These are phyloP conservation scores for Closterium sp. DNA, from an alignment of 139 green algal genomes.

Conservation along the genomic window DNA sequence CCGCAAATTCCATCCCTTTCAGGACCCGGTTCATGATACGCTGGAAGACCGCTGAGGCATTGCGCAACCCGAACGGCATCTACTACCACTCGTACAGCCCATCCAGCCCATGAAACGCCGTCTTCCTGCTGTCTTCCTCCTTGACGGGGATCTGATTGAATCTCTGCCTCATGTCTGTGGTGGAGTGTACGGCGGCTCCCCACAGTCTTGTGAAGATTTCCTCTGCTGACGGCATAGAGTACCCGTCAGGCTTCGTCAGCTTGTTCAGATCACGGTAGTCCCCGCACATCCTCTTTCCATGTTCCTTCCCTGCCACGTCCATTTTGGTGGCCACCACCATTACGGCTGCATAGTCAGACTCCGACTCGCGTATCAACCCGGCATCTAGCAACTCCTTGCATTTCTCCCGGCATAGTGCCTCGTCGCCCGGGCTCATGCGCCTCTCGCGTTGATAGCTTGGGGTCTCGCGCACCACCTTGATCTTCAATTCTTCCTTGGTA, in stretches of 20 bases:
- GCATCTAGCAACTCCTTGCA: not conserved
- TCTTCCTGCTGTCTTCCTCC: not conserved
- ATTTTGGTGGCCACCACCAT: not conserved
- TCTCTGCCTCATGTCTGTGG: not conserved
- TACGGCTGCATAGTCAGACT: not conserved
- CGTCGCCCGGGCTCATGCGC: not conserved
- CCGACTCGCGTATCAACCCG: not conserved
- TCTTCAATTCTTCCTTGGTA: not conserved
- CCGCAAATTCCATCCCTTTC: not conserved
- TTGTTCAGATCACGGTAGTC: conserved; percentile 18
- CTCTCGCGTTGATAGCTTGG: not conserved
- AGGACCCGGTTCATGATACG: not conserved
- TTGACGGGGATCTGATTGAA: not conserved
- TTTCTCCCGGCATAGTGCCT: not conserved
- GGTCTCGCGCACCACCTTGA: not conserved
- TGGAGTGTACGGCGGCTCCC: not conserved
- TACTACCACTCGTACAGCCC: not conserved
- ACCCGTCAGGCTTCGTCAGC: not conserved
- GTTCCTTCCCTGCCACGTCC: not conserved
- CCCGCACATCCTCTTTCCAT: not conserved
- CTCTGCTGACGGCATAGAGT: conserved; percentile 21
- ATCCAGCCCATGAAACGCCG: not conserved
- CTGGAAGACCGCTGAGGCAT: not conserved
- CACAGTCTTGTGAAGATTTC: conserved; percentile 15
- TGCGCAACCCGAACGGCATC: conserved; percentile 1